Base-by-base conservation (phyloP, 768 basidiomycete species). In the Neoboletus brunneissimus region DNA sequence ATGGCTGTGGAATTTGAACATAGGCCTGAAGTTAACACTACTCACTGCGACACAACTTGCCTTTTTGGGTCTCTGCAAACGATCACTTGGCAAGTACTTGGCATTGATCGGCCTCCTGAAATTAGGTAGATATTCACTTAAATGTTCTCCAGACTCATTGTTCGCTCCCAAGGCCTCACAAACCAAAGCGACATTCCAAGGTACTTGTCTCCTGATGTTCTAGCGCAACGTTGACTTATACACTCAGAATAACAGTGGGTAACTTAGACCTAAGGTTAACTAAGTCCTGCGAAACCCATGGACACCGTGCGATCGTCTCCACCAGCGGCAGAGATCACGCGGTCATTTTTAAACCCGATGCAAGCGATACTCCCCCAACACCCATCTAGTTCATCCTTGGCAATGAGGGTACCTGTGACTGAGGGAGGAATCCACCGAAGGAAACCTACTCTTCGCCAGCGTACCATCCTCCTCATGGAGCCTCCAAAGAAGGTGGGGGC, bases 401-500 rank as follows among this genome's bases (percentile, higher is more conserved):
- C 62, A 1, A 41, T 68, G 23, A 57, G 61, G 61, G 52, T 25
- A 47, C 37, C 51, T 1, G 48, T 45, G 4, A 22, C 16, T 5
- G 55, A 62, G 2, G 55, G 54, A 25, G 44, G 20, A 42, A 12
- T 34, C 7, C 43, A 46, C 27, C 59, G 57, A 12, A 59, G 37
- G 42, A 60, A 48, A 4, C 29, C 48, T 5, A 45, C 57, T 38
- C n/a, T 57, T 51, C 67, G 67, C 0, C 37, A 60, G 3, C 63
- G 58, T 13, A 62, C 64, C 6, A 69, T 68, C 3, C 63, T 61
- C 1, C 64, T 83, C 61, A 46, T 79, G 5, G 61, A 57, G 0
- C 82, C 83, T 1, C 48, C 61, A 12, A 79, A 55, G 61, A 70
- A 61, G 57, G 29, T 71, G 12, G 81, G 75, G 0, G 59, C 71